Evolutionary conservation across 345 rosid genomes (phyloP).

Genomic region (Laguncularia racemosa): DNA sequence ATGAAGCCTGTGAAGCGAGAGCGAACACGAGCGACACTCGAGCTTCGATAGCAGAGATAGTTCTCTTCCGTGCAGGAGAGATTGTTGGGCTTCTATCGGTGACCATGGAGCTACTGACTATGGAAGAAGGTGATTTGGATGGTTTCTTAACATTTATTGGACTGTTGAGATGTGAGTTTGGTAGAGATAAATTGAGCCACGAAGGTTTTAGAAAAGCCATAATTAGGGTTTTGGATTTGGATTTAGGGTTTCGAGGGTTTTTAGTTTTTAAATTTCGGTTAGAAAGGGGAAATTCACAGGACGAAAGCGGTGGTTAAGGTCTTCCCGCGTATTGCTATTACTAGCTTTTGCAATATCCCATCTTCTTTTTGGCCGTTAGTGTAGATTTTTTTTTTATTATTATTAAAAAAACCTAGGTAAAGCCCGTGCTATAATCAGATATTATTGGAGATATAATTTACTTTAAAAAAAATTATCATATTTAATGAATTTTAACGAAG

Average conservation of each 20-base stretch:
- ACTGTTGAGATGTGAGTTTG: constrained; percentile 9
- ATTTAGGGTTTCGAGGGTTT: background rate
- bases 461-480: too few relatives aligned
- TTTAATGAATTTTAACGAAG: too few relatives aligned
- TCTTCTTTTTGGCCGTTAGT: too few relatives aligned
- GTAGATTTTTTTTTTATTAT: too few relatives aligned
- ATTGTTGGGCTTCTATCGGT: constrained; percentile 13
- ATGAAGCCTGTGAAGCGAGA: constrained; percentile 66
- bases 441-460: too few relatives aligned
- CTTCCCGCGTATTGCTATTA: constrained; percentile 2
- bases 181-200: constrained; percentile 15
- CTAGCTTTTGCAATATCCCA: too few relatives aligned
- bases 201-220: constrained; percentile 10
- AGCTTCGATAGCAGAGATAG: constrained; percentile 53
- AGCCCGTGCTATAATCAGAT: too few relatives aligned
- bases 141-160: constrained; percentile 2
- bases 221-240: background rate
- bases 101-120: constrained; percentile 25
- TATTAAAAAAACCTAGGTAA: too few relatives aligned
- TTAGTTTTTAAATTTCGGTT: background rate
- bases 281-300: background rate
- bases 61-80: constrained; percentile 29
- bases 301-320: constrained; percentile 3
- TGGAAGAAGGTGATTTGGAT: background rate
- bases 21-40: constrained; percentile 78